Conservation (phyloP, 306 rosid genomes). For the Psophocarpus tetragonolobus region DNA sequence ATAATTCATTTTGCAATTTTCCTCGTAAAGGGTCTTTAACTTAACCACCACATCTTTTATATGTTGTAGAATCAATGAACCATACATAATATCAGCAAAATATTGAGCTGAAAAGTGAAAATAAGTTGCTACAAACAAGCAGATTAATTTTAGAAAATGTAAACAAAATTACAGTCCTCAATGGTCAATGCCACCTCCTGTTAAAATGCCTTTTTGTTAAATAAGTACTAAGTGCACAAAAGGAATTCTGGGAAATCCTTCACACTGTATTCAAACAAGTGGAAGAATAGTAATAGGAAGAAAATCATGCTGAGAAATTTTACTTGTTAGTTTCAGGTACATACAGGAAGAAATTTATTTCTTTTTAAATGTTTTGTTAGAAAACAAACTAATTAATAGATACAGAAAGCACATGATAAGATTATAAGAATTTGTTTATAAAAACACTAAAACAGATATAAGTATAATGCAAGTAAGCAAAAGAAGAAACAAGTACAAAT, state of each 20-base stretch:
- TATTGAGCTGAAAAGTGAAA: background rate
- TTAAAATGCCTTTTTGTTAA: background rate
- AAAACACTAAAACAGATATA: constrained; percentile 3
- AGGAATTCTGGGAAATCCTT: constrained; percentile 10
- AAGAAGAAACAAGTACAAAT: constrained; percentile 6
- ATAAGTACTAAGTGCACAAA: constrained; percentile 4
- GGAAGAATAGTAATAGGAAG: background rate
- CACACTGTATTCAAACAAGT: background rate
- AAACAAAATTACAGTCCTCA: background rate
- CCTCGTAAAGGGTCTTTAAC: background rate
- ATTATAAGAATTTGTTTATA: background rate
- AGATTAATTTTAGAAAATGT: background rate
- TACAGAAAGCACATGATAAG: background rate
- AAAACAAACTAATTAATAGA: background rate
- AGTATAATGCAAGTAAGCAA: background rate
- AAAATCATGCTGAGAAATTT: background rate
- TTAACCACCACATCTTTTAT: background rate
- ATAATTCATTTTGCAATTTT: constrained; percentile 7
- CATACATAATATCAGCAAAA: constrained; percentile 23
- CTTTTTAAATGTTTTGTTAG: background rate
- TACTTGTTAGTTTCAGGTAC: background rate
- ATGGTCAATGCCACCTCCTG: background rate
- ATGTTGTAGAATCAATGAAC: constrained; percentile 28
- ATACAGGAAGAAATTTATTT: background rate
- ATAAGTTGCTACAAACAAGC: background rate